Evolutionary conservation across 2,329 filamentous ascomycete genomes (phyloP).

Genomic region (Colletotrichum zoysiae): DNA sequence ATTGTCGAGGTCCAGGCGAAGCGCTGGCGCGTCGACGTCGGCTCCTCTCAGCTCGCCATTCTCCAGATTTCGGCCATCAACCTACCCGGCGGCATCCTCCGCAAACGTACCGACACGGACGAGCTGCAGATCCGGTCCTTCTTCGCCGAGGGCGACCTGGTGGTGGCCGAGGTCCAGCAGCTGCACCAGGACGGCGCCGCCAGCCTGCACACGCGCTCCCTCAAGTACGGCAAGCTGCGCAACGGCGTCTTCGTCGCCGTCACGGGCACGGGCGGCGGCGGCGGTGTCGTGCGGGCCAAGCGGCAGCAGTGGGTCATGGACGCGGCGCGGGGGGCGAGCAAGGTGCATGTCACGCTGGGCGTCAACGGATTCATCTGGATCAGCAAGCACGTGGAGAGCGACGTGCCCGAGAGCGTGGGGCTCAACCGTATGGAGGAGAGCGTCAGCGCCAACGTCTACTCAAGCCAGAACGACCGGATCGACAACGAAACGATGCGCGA

Average conservation of each 20-base stretch:
- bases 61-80: constrained; percentile 93
- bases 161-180: constrained; percentile 95
- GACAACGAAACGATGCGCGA: constrained; percentile 82
- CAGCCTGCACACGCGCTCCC: constrained; percentile 86
- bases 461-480: constrained; percentile 93
- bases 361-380: constrained; percentile 99
- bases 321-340: constrained; percentile 65
- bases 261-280: constrained; percentile 84
- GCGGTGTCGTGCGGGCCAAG: constrained; percentile 84
- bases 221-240: constrained; percentile 95
- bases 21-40: constrained; percentile 95
- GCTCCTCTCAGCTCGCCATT: constrained; percentile 85
- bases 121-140: constrained; percentile 98
- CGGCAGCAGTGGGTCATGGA: constrained; percentile 90
- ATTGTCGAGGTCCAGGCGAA: constrained; percentile 95
- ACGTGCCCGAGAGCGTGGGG: constrained; percentile 69
- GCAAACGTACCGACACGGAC: constrained; percentile 93
- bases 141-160: constrained; percentile 92
- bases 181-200: constrained; percentile 89
- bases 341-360: constrained; percentile 88
- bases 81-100: constrained; percentile 90
- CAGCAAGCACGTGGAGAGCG: constrained; percentile 80
- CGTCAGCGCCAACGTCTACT: constrained; percentile 88
- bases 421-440: constrained; percentile 91
- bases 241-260: constrained; percentile 93